Percentiles rank a stretch among this genome's conserved stretches.
phyloP scores from a whole-genome alignment of 1,139 yeast genomes.

The Taphrina sp. region DNA sequence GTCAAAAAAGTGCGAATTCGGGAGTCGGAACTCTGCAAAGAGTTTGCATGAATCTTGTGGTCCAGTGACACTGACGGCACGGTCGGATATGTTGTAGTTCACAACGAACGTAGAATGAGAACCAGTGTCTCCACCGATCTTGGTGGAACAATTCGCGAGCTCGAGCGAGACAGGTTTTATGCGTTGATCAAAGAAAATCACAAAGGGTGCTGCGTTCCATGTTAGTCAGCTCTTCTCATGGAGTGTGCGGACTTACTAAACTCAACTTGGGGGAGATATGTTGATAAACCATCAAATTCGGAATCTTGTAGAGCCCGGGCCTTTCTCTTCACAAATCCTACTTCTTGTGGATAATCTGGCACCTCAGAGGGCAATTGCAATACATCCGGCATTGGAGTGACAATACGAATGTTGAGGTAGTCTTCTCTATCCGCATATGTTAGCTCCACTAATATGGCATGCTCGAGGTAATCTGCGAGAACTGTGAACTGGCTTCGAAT shows the following conservation, averaged over 20 bases:
- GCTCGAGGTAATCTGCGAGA: background rate
- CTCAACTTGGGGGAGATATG: slow-evolving; percentile 3
- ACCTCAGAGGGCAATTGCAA: background rate
- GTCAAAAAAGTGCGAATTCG: slow-evolving; percentile 20
- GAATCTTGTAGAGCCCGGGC: slow-evolving; percentile 15
- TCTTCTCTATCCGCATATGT: background rate
- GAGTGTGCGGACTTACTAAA: background rate
- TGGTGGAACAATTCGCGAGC: no score
- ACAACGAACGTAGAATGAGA: slow-evolving; percentile 13
- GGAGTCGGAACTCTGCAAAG: slow-evolving; percentile 6
- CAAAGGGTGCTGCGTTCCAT: slow-evolving; percentile 9
- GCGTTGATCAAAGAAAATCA: slow-evolving; percentile 26
- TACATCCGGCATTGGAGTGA: background rate
- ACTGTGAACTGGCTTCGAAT: background rate
- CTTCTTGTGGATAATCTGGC: no score
- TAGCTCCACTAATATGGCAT: slow-evolving; percentile 1
- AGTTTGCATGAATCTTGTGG: slow-evolving; percentile 1
- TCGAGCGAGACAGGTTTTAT: background rate
- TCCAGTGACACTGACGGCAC: no score
- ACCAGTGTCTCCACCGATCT: slow-evolving; percentile 1
- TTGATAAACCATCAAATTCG: slow-evolving; percentile 21
- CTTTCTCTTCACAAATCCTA: slow-evolving; percentile 21
- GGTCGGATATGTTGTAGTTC: no score
- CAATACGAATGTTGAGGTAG: background rate
- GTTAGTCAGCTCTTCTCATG: background rate